phyloP scores from a whole-genome alignment of 306 rosid genomes.

The Cucumis hystrix region DNA sequence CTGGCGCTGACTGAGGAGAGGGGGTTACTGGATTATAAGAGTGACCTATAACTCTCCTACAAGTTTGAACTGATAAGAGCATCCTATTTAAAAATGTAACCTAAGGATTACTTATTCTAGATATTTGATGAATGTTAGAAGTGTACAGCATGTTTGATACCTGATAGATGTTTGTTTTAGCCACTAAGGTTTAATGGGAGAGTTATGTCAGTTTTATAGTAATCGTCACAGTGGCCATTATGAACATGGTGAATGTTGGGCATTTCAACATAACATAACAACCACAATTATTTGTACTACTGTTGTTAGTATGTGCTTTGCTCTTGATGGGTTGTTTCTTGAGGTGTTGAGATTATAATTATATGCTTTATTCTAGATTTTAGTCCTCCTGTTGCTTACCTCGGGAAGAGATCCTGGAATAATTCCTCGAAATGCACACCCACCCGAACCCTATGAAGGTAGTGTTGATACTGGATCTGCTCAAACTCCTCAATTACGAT shows the following conservation, averaged over 20 bases:
- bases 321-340: background rate
- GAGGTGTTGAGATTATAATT: background rate
- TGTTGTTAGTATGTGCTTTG: background rate
- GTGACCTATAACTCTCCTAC: background rate
- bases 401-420: constrained; percentile 99
- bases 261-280: background rate
- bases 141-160: background rate
- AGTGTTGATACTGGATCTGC: constrained; percentile 55
- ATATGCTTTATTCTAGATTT: constrained; percentile 37
- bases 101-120: background rate
- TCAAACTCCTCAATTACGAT: constrained; percentile 83
- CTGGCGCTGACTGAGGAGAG: background rate
- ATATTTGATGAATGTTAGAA: background rate
- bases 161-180: background rate
- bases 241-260: background rate
- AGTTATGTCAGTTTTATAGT: background rate
- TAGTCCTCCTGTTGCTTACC: constrained; percentile 70
- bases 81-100: background rate
- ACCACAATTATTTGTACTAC: background rate
- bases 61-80: background rate
- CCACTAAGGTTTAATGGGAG: background rate
- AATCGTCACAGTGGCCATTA: background rate
- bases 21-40: background rate
- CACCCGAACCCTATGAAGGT: constrained; percentile 78
- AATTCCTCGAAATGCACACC: constrained; percentile 87